Conservation (phyloP, 768 basidiomycete species). For the Dacryopinax spathularia region DNA sequence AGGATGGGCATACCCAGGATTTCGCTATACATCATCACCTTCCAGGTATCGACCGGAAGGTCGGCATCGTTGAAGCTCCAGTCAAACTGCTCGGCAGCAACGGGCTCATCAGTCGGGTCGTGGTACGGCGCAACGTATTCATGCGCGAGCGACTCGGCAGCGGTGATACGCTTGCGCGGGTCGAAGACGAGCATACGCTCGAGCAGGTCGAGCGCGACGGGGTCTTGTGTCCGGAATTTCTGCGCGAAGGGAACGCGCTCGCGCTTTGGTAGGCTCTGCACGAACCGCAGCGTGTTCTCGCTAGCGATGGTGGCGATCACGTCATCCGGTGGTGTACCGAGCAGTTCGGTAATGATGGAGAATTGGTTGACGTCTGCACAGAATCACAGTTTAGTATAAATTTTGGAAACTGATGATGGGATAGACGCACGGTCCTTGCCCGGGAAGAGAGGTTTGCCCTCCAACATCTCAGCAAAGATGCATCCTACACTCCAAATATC, state of each 20-base stretch:
- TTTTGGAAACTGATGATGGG: slow-evolving; percentile 5
- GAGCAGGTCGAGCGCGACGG: slow-evolving; percentile 82
- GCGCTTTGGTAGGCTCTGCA: slow-evolving; percentile 93
- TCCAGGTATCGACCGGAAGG: slow-evolving; percentile 96
- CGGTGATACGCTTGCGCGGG: slow-evolving; percentile 91
- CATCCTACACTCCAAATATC: slow-evolving; percentile 99
- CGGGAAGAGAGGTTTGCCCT: slow-evolving; percentile 96
- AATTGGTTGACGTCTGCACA: slow-evolving; percentile 99
- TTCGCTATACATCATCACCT: slow-evolving; percentile 99
- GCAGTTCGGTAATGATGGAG: slow-evolving; percentile 94
- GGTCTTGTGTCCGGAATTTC: slow-evolving; percentile 79
- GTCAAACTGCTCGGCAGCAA: slow-evolving; percentile 86
- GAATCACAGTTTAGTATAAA: slow-evolving; percentile 3
- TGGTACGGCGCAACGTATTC: slow-evolving; percentile 96
- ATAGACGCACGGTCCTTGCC: slow-evolving; percentile 89
- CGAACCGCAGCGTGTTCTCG: slow-evolving; percentile 96
- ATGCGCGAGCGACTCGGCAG: slow-evolving; percentile 75
- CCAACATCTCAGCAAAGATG: slow-evolving; percentile 99
- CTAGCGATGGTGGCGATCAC: slow-evolving; percentile 97
- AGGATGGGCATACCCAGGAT: slow-evolving; percentile 57
- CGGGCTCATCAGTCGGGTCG: slow-evolving; percentile 94
- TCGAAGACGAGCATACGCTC: slow-evolving; percentile 99
- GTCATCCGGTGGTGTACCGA: slow-evolving; percentile 98
- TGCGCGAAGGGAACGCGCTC: slow-evolving; percentile 90
- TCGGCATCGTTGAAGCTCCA: slow-evolving; percentile 99